Evolutionary conservation across 441 rosid species (phyloP).

Genomic region (Mallotus repandus): DNA sequence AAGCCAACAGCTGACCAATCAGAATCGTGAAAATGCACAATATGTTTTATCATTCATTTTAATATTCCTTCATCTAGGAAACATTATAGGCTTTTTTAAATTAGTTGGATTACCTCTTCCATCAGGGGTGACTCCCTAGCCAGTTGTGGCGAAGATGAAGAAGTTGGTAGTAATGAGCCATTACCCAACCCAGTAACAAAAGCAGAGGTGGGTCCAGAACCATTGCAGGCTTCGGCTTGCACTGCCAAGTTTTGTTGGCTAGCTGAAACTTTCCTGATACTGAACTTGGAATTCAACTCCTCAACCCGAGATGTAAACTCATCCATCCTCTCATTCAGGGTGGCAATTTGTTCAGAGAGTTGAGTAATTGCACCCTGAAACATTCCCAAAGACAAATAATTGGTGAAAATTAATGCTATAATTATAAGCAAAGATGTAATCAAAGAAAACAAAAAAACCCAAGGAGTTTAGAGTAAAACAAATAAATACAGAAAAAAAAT

Average conservation of each 20-base stretch:
- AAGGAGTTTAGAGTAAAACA: background rate
- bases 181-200: slow-evolving; percentile 53
- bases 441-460: slow-evolving; percentile 2
- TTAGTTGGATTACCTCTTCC: slow-evolving; percentile 75
- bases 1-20: background rate
- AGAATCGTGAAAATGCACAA: background rate
- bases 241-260: slow-evolving; percentile 77
- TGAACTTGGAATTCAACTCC: slow-evolving; percentile 76
- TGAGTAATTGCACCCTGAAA: slow-evolving; percentile 77
- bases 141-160: slow-evolving; percentile 84
- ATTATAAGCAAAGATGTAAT: background rate
- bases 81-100: background rate
- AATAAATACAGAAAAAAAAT: background rate
- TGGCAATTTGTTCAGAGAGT: slow-evolving; percentile 91
- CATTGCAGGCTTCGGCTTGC: slow-evolving; percentile 78
- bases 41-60: background rate
- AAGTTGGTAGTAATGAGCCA: slow-evolving; percentile 57
- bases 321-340: slow-evolving; percentile 94
- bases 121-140: slow-evolving; percentile 71
- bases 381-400: slow-evolving; percentile 16
- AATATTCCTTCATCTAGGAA: background rate
- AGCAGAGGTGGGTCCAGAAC: slow-evolving; percentile 64
- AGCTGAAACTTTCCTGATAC: slow-evolving; percentile 49
- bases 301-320: slow-evolving; percentile 81
- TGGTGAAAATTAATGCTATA: slow-evolving; percentile 12